Conservation (phyloP, 129 eudicot species). For the Artemisia tridentata region DNA sequence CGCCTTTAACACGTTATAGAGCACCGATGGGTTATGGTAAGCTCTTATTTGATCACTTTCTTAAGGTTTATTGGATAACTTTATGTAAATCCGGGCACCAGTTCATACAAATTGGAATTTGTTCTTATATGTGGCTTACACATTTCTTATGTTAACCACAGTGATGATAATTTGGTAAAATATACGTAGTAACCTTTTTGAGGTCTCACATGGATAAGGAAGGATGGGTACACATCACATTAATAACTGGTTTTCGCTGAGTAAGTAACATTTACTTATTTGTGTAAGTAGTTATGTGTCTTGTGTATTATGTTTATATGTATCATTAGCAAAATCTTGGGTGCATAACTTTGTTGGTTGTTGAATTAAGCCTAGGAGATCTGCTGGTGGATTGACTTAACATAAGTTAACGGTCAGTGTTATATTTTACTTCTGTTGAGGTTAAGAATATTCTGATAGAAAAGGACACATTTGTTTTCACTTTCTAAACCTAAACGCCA, state of each 20-base stretch:
- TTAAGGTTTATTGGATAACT: not conserved
- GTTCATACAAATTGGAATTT: not conserved
- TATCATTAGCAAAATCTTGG: too few species aligned
- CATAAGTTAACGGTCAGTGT: too few species aligned
- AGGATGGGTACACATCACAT: conserved; percentile 70
- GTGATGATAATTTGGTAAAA: conserved; percentile 67
- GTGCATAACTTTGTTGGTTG: too few species aligned
- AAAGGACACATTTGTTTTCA: too few species aligned
- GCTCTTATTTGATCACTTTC: not conserved
- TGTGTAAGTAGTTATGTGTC: not conserved
- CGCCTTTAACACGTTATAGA: conserved; percentile 43
- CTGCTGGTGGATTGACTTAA: too few species aligned
- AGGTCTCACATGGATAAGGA: conserved; percentile 69
- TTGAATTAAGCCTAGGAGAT: too few species aligned
- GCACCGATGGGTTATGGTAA: conserved; percentile 63
- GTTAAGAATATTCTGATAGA: too few species aligned
- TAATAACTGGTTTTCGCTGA: conserved; percentile 66
- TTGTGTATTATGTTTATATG: not conserved
- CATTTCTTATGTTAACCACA: conserved; percentile 28
- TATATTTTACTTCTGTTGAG: too few species aligned
- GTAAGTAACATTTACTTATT: conserved; percentile 42
- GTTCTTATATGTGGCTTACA: conserved; percentile 4
- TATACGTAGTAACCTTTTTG: conserved; percentile 54
- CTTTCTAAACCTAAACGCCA: too few species aligned
- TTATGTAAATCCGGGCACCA: conserved; percentile 21